phyloP scores from a whole-genome alignment of 805 yeast genomes.

The Candida suzukii region DNA sequence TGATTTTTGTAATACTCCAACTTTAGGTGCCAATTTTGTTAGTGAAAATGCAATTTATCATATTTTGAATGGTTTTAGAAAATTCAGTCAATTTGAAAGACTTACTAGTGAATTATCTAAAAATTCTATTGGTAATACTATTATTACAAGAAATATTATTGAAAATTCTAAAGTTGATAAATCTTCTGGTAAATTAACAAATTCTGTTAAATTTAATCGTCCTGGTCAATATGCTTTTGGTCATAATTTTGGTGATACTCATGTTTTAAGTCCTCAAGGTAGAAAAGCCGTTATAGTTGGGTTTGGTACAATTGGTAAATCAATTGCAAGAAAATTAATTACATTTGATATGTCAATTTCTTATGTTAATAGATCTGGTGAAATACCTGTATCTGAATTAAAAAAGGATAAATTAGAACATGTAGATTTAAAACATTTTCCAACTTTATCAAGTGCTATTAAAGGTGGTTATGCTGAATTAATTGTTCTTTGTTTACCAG shows the following conservation, averaged over 20 bases:
- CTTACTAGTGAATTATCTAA: constrained; percentile 33
- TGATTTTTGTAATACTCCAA: constrained; percentile 53
- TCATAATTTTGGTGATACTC: constrained; percentile 38
- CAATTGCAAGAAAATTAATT: constrained; percentile 48
- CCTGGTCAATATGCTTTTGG: constrained; percentile 32
- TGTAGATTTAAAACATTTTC: constrained; percentile 37
- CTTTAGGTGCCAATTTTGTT: constrained; percentile 57
- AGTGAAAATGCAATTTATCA: constrained; percentile 63
- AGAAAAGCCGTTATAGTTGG: constrained; percentile 62
- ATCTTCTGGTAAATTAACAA: background rate
- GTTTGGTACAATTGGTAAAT: constrained; percentile 68
- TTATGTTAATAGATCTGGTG: constrained; percentile 47
- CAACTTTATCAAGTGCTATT: constrained; percentile 32
- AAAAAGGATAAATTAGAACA: constrained; percentile 30
- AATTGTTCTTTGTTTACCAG: constrained; percentile 62
- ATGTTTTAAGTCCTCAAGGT: constrained; percentile 45
- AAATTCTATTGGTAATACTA: constrained; percentile 33
- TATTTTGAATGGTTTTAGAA: constrained; percentile 53
- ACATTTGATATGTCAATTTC: constrained; percentile 49
- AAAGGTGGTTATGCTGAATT: constrained; percentile 34
- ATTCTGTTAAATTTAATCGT: constrained; percentile 5
- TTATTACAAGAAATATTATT: constrained; percentile 34
- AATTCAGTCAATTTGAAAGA: constrained; percentile 42
- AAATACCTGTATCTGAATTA: constrained; percentile 26
- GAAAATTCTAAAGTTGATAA: constrained; percentile 28